Evolutionary conservation across 768 basidiomycete species (phyloP).

Genomic region (Kwoniella bestiolae): DNA sequence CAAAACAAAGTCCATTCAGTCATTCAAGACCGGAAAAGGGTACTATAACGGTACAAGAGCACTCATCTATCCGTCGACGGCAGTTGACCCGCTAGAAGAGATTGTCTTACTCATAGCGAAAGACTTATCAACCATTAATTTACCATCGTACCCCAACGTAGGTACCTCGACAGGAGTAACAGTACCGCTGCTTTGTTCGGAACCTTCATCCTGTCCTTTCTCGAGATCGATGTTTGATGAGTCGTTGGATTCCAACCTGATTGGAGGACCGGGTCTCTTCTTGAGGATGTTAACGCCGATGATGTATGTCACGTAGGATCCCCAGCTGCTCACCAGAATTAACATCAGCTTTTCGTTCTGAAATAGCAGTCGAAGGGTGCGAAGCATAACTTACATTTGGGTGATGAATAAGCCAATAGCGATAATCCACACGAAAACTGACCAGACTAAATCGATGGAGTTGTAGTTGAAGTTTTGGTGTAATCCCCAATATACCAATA

Average conservation of each 20-base stretch:
- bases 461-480: constrained; percentile 30
- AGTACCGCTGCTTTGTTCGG: background rate
- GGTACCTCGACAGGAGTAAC: background rate
- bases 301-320: constrained; percentile 38
- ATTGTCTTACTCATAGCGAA: background rate
- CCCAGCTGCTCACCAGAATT: constrained; percentile 32
- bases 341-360: too few species aligned
- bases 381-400: constrained; percentile 47
- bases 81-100: background rate
- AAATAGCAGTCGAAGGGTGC: too few species aligned
- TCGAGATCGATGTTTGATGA: constrained; percentile 4
- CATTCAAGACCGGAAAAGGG: too few species aligned
- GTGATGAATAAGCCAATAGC: constrained; percentile 39
- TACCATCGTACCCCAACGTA: background rate
- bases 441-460: constrained; percentile 38
- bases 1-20: too few species aligned
- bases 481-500: constrained; percentile 42
- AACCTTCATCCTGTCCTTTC: background rate
- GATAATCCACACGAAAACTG: constrained; percentile 32
- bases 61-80: background rate
- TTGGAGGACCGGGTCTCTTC: constrained; percentile 10
- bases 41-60: background rate
- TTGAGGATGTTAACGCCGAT: constrained; percentile 27
- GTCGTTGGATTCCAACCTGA: background rate
- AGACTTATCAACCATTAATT: background rate